phyloP scores from a whole-genome alignment of 495 filamentous ascomycete genomes.

The Parathielavia hyrcaniae region DNA sequence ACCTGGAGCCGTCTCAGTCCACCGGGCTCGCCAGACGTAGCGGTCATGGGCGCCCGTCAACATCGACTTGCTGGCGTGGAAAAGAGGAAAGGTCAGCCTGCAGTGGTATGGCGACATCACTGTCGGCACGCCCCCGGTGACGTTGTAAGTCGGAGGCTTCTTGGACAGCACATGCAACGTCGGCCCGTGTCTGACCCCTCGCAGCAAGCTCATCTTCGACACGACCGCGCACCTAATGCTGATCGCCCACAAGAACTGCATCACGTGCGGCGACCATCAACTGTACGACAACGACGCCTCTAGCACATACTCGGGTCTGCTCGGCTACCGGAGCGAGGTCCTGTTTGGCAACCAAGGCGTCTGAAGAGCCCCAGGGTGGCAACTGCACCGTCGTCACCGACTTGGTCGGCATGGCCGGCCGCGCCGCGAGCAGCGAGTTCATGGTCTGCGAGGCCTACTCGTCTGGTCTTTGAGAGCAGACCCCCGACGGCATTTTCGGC shows the following conservation, averaged over 20 bases:
- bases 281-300: constrained; percentile 20
- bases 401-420: constrained; percentile 24
- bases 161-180: not conserved
- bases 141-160: constrained; percentile 16
- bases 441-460: constrained; percentile 24
- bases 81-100: constrained; percentile 9
- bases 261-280: constrained; percentile 16
- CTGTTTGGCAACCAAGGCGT: constrained; percentile 16
- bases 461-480: constrained; percentile 18
- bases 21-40: not conserved
- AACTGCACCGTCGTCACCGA: constrained; percentile 28
- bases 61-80: constrained; percentile 13
- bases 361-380: constrained; percentile 12
- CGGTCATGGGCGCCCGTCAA: constrained; percentile 1
- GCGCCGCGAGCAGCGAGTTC: constrained; percentile 21
- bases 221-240: constrained; percentile 24
- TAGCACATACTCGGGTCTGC: constrained; percentile 17
- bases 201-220: constrained; percentile 29
- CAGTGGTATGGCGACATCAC: constrained; percentile 28
- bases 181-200: not conserved
- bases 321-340: not conserved
- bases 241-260: constrained; percentile 25
- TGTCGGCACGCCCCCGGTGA: constrained; percentile 26
- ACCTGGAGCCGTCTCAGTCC: not conserved
- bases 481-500: constrained; percentile 34